phyloP scores from a whole-genome alignment of 2,329 filamentous ascomycete species.

The Calonectria naviculata region DNA sequence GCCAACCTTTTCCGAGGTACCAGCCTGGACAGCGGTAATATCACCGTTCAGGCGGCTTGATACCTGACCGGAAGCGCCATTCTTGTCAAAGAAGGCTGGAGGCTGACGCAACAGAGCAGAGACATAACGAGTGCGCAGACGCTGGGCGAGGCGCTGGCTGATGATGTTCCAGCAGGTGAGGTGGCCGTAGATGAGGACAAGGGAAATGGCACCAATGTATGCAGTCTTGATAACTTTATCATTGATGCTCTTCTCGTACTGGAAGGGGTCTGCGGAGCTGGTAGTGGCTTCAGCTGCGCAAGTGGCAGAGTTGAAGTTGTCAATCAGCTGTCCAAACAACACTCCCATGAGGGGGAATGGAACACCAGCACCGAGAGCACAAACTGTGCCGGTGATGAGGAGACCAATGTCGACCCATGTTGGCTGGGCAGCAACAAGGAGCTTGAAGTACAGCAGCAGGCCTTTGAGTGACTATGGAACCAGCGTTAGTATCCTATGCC shows the following conservation, averaged over 20 bases:
- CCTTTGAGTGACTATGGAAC: slow-evolving; percentile 23
- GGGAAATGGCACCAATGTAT: slow-evolving; percentile 69
- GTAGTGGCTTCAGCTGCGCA: slow-evolving; percentile 50
- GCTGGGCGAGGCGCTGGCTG: slow-evolving; percentile 71
- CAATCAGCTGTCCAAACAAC: slow-evolving; percentile 71
- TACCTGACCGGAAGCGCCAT: slow-evolving; percentile 69
- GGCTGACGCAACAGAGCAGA: slow-evolving; percentile 68
- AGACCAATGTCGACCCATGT: slow-evolving; percentile 54
- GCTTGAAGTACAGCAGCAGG: slow-evolving; percentile 49
- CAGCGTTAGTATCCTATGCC: background rate
- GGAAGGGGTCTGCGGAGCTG: slow-evolving; percentile 34
- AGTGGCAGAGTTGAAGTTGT: slow-evolving; percentile 67
- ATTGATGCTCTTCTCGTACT: slow-evolving; percentile 58
- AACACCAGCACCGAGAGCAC: slow-evolving; percentile 67
- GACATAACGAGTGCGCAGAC: slow-evolving; percentile 71
- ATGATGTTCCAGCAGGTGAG: slow-evolving; percentile 72
- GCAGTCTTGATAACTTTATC: slow-evolving; percentile 69
- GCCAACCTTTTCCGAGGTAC: slow-evolving; percentile 79
- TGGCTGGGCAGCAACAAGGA: slow-evolving; percentile 50
- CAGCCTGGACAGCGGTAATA: slow-evolving; percentile 73
- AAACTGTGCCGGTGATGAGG: slow-evolving; percentile 52
- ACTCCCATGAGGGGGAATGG: slow-evolving; percentile 73
- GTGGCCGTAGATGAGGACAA: slow-evolving; percentile 72
- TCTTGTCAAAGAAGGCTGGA: slow-evolving; percentile 70
- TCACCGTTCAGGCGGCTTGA: slow-evolving; percentile 73